Base-by-base conservation (phyloP, 176 grass and related monocot species). In the Avena sativa region DNA sequence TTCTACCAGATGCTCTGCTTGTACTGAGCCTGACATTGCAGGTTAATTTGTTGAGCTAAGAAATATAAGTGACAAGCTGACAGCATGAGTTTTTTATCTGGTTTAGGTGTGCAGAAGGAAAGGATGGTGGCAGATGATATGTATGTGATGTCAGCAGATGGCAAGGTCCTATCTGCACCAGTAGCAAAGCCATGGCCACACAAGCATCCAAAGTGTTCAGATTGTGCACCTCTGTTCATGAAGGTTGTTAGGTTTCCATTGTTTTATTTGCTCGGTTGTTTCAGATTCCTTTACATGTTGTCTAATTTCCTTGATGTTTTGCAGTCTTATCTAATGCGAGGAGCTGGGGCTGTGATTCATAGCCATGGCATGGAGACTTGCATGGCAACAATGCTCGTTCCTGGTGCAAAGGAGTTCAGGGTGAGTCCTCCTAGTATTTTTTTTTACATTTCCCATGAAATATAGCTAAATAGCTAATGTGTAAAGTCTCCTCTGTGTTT, bases 281-380 rank as follows among this genome's bases (percentile, higher is more conserved):
- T 80, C 80, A 76, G 13, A 46, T 79, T 77, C 58, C 62, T 46
- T 86, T 15, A 23, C 36, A 15, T 74, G 10, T 55, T 11, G 52
- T 83, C 36, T 71, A 34, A 43, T 80, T 71, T 76, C 16, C 53
- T 74, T 76, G 38, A 14, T 52, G 26, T 79, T 89, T 82, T 87
- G 44, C 71, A 98, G 96, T 80, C 96, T 21, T 98, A 98, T 90
- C 85, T 88, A 38, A 98, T 94, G 96, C 87, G 93, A 60, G 93
- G 85, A 88, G 93, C 96, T 98, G 96, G 96, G 81, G 96, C 93
- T 79, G 90, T 94, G 69, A 98, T 98, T 89, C 96, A 98, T 79
- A 98, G 96, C 70, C 96, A 98, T 89, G 96, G 96, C 25, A 98
- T 98, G 87, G 96, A 96, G 81, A 91, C 93, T 75, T 98, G 96